Base-by-base conservation (phyloP, 352 stramenopile genomes). In the Phytophthora colocasiae region DNA sequence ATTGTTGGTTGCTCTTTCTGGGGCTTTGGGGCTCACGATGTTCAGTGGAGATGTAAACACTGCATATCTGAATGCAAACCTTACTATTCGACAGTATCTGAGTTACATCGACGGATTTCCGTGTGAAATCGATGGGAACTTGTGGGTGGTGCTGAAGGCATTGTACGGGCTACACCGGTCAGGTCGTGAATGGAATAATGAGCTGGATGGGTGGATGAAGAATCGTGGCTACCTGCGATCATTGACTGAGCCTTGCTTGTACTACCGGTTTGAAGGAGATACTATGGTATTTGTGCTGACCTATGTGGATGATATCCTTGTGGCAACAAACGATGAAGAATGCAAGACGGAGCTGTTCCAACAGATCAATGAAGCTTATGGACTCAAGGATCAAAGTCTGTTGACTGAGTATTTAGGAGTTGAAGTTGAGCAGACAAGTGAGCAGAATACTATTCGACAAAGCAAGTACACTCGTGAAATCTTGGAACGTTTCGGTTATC, bases 121-220 rank as follows among this genome's bases (percentile, higher is more conserved):
- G 0, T 55, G 41, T 22, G 36, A 58, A 12, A 29, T 61, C 1
- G 50, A 56, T 51, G 31, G 48, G 10, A 11, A 46, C 7, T 7
- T 57, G 14, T 57, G 57, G 2, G 6, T 41, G 2, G 38, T 57
- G 2, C 1, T 34, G 22, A 56, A 57, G 2, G 32, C 49, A 1
- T 44, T 69, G 32, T 51, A 69, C 14, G 53, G 53, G 2, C 29
- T 63, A 14, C 36, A 31, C 7, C 22, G 51, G 17, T 61, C 50
- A 15, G 51, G 50, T 14, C 19, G 36, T 9, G 50, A 61, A 43
- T 68, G 51, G 49, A 61, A 68, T 15, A 43, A 32, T 14, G 59
- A 68, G 45, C 17, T 68, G 11, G 57, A 68, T 22, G 4, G 19
- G 3, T 62, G 59, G 50, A 15, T 68, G 5, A 19, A 52, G 15